Evolutionary conservation across 164 flowering plant genomes (phyloP).

Genomic region (Umbilicus rupestris): DNA sequence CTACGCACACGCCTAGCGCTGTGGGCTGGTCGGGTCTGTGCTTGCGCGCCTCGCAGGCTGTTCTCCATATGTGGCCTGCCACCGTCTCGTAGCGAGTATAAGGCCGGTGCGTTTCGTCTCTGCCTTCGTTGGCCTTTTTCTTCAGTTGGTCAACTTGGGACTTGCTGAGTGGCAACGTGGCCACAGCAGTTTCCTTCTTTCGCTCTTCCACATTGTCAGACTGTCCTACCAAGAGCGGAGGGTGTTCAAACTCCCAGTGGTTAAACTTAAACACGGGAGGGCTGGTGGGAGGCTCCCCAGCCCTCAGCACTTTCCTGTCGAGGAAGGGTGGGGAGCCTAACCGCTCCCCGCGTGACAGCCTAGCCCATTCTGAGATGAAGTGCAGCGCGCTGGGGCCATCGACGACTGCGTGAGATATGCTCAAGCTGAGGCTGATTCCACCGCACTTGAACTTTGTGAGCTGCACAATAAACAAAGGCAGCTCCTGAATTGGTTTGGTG

Average conservation of each 20-base stretch:
- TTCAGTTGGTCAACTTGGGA: slow-evolving; percentile 27
- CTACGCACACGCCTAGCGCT: slow-evolving; percentile 19
- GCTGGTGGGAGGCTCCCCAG: slow-evolving; percentile 15
- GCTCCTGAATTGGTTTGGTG: slow-evolving; percentile 18
- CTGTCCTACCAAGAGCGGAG: slow-evolving; percentile 26
- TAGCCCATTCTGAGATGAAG: slow-evolving; percentile 40
- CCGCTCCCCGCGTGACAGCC: slow-evolving; percentile 34
- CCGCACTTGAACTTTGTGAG: slow-evolving; percentile 41
- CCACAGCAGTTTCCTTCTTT: slow-evolving; percentile 19
- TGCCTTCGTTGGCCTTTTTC: slow-evolving; percentile 21
- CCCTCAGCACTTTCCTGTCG: slow-evolving; percentile 23
- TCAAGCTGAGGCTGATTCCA: slow-evolving; percentile 24
- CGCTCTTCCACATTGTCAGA: slow-evolving; percentile 15
- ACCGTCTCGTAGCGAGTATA: slow-evolving; percentile 38
- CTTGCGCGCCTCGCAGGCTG: slow-evolving; percentile 27
- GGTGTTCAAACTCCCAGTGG: slow-evolving; percentile 21
- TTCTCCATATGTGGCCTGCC: slow-evolving; percentile 34
- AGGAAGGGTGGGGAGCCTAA: slow-evolving; percentile 18
- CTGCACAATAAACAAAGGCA: slow-evolving; percentile 35
- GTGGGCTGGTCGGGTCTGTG: slow-evolving; percentile 24
- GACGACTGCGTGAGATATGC: slow-evolving; percentile 27
- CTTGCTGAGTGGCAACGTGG: slow-evolving; percentile 22
- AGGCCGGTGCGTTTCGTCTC: neutral
- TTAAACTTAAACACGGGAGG: slow-evolving; percentile 10
- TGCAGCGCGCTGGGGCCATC: slow-evolving; percentile 37